phyloP scores from a whole-genome alignment of 148 eudicot species.

The Polygonum aviculare region DNA sequence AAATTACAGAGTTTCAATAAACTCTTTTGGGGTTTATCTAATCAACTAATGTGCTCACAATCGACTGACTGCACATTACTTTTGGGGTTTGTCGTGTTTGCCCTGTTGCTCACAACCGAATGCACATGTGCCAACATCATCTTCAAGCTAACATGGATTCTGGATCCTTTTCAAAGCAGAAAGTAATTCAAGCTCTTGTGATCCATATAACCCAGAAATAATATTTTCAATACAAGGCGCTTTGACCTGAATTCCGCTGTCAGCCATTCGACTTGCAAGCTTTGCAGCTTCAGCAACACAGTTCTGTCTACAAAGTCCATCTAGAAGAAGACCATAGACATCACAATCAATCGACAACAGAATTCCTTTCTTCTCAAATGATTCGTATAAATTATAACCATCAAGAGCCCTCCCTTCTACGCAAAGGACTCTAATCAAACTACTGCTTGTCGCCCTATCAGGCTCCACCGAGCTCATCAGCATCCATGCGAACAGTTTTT shows the following conservation, averaged over 20 bases:
- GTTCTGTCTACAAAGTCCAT: conserved; percentile 44
- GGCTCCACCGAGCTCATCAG: conserved; percentile 44
- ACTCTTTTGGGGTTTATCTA: neutral
- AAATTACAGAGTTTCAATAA: neutral
- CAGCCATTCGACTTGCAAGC: conserved; percentile 34
- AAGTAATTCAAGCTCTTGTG: conserved; percentile 4
- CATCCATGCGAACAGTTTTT: conserved; percentile 60
- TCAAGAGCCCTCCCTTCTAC: conserved; percentile 45
- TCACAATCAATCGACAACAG: conserved; percentile 47
- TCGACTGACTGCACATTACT: neutral
- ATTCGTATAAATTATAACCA: conserved; percentile 39
- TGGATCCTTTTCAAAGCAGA: conserved; percentile 9
- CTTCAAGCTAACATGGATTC: neutral
- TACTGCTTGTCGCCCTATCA: conserved; percentile 50
- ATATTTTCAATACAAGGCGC: conserved; percentile 18
- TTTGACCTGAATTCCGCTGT: conserved; percentile 33
- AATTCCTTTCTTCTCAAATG: conserved; percentile 37
- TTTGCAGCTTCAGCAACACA: conserved; percentile 38
- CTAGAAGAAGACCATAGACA: conserved; percentile 45
- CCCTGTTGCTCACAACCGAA: neutral
- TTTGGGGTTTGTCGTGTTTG: neutral
- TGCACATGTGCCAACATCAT: neutral
- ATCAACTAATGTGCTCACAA: neutral
- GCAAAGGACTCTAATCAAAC: conserved; percentile 38
- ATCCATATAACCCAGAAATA: neutral